Evolutionary conservation across 352 stramenopile genomes (phyloP).

Genomic region (Lagenidium giganteum): DNA sequence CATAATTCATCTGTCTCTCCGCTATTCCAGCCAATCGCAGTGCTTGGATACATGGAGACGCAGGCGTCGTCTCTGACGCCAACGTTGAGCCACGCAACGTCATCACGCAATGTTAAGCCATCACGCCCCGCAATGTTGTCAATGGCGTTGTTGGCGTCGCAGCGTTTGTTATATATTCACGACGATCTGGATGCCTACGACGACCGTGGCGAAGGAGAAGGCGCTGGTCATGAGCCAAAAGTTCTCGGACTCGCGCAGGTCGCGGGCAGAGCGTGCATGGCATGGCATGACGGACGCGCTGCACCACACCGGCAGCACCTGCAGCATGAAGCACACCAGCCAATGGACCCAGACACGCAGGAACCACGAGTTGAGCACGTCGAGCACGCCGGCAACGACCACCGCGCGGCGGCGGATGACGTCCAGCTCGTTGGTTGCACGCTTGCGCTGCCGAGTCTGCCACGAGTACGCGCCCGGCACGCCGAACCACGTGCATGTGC

Average conservation of each 20-base stretch:
- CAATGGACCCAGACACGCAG: slow-evolving; percentile 54
- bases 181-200: slow-evolving; percentile 63
- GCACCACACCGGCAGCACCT: too few relatives aligned
- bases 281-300: slow-evolving; percentile 27
- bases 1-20: too few relatives aligned
- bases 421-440: slow-evolving; percentile 29
- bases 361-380: slow-evolving; percentile 58
- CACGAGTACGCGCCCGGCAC: slow-evolving; percentile 52
- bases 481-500: slow-evolving; percentile 57
- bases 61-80: too few relatives aligned
- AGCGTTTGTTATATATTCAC: slow-evolving; percentile 40
- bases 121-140: too few relatives aligned
- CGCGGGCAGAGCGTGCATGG: slow-evolving; percentile 31
- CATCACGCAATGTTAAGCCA: slow-evolving; percentile 3
- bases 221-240: slow-evolving; percentile 42
- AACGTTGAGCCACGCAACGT: too few relatives aligned
- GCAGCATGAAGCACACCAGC: slow-evolving; percentile 55
- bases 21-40: too few relatives aligned
- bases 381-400: slow-evolving; percentile 40
- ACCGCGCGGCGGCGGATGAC: slow-evolving; percentile 45
- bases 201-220: slow-evolving; percentile 50
- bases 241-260: slow-evolving; percentile 59
- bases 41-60: too few relatives aligned
- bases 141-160: background rate
- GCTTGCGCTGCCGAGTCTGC: slow-evolving; percentile 49